Conservation (phyloP, 345 rosid genomes). For the Acer yangbiense region DNA sequence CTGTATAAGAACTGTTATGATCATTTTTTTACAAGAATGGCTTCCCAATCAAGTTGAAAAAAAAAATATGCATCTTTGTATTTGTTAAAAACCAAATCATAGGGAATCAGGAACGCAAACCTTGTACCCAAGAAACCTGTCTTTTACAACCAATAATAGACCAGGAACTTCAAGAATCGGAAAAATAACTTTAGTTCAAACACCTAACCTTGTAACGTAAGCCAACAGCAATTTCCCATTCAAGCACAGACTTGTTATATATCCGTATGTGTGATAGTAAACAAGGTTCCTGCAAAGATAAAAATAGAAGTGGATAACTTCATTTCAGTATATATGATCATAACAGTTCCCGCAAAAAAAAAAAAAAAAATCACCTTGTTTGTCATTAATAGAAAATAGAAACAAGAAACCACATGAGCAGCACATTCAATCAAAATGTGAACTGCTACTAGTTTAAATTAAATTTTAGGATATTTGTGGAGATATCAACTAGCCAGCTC, state of each 20-base stretch:
- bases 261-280: slow-evolving; percentile 71
- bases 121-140: no score
- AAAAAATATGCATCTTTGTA: no score
- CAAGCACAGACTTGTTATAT: slow-evolving; percentile 85
- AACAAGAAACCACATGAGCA: background rate
- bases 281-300: slow-evolving; percentile 71
- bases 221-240: slow-evolving; percentile 87
- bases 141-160: no score
- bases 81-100: no score
- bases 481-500: background rate
- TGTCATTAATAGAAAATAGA: background rate
- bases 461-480: background rate
- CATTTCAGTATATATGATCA: background rate
- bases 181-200: slow-evolving; percentile 7
- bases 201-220: slow-evolving; percentile 73
- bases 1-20: no score
- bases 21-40: no score
- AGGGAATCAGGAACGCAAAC: no score
- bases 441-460: background rate
- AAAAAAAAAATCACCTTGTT: background rate
- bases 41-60: no score
- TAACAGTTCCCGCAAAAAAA: background rate
- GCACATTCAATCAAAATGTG: background rate
- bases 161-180: background rate
- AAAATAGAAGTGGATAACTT: background rate